These are phyloP conservation scores for Lichenothelia convexa DNA, from an alignment of 495 filamentous ascomycete genomes.

Conservation along the genomic window DNA sequence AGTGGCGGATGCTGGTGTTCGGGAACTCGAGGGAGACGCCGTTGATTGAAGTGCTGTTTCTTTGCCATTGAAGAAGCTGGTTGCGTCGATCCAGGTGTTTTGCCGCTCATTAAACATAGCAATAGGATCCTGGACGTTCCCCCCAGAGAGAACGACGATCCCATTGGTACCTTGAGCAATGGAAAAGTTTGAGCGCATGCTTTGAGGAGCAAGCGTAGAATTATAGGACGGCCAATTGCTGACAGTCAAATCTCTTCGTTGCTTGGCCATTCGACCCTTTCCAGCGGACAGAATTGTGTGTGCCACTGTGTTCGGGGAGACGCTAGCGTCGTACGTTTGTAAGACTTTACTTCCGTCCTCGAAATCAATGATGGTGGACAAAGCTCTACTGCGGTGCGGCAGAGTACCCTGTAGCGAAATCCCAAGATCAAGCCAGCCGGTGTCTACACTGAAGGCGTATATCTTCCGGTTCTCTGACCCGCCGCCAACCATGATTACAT, in stretches of 20 bases:
- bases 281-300: conserved; percentile 40
- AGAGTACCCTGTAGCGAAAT: conserved; percentile 40
- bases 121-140: conserved; percentile 43
- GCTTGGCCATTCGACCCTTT: conserved; percentile 24
- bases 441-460: conserved; percentile 36
- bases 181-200: conserved; percentile 37
- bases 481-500: conserved; percentile 66
- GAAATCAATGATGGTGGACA: conserved; percentile 44
- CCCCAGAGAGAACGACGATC: conserved; percentile 61
- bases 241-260: conserved; percentile 31
- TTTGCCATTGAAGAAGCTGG: conserved; percentile 38
- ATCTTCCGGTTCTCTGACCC: conserved; percentile 44
- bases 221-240: conserved; percentile 68
- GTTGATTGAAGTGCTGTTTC: conserved; percentile 18
- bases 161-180: conserved; percentile 38
- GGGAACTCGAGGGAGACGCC: conserved; percentile 18
- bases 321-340: conserved; percentile 58
- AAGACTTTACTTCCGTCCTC: conserved; percentile 72
- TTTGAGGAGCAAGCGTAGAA: conserved; percentile 44
- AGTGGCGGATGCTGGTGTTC: conserved; percentile 16
- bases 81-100: conserved; percentile 71
- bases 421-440: conserved; percentile 47
- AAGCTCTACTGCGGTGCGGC: conserved; percentile 32
- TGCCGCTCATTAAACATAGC: conserved; percentile 63
- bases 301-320: conserved; percentile 59